Base-by-base conservation (phyloP, 306 rosid species). In the Medicago lupulina region DNA sequence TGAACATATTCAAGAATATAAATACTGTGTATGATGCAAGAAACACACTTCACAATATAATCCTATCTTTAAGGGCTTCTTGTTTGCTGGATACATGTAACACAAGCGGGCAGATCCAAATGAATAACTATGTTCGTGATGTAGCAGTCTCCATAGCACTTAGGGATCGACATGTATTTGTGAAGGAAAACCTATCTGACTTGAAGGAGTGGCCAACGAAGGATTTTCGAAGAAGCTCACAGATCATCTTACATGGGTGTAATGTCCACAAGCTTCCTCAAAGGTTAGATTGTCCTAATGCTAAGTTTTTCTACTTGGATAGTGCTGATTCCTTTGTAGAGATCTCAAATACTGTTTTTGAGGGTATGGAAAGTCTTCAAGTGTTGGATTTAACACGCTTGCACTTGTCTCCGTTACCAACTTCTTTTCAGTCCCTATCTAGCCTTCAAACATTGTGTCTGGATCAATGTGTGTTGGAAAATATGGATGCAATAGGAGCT, bases 171-270 rank as follows among this genome's bases (percentile, higher is more conserved):
- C 70, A 64, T 16, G 50, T 64, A 16, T 39, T 64, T n/a, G 6
- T 9, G 7, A 5, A 0, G 9, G 13, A 64, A 64, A 0, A 2
- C 4, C 6, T 1, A 7, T 5, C 15, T 39, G 50, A 36, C 14
- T 62, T 62, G 44, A 59, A 62, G 44, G 67, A 62, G 7, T 62
- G 67, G 67, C 67, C 67, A 62, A 62, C 43, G 0, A 7, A 31
- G 2, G 50, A 36, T n/a, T 64, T 64, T 39, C 25, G 16, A 0
- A 39, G 2, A 39, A 16, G 50, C 50, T 2, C n/a, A 6, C 50
- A 39, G 1, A 64, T 64, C 3, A 9, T 40, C 15, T 5, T 64
- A 64, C 0, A 2, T 0, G 0, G 4, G 4, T 60, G 41, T 62
- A 46, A 15, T n/a, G n/a, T n/a, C 9, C 31, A 39, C 0, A 28